Base-by-base conservation (phyloP, 2,329 filamentous ascomycete species). In the Fusarium transvaalense region DNA sequence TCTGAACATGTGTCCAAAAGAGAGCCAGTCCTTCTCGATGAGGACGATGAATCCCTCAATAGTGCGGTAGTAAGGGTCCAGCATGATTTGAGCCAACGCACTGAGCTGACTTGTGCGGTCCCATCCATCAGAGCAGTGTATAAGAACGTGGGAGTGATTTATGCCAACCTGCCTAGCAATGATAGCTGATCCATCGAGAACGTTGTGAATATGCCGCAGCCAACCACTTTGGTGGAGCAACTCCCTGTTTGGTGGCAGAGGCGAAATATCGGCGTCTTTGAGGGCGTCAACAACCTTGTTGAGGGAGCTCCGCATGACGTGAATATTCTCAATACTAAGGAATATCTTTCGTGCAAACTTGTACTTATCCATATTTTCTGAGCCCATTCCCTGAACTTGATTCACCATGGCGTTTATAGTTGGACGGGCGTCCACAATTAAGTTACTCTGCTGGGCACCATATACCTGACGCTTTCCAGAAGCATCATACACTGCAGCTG, bases 51-150 rank as follows among this genome's bases (percentile, higher is more conserved):
- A 99, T 1, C 96, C 96, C 71, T 97, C 92, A 50, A 99, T 83
- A 0, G 96, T 98, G 52, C 96, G 89, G 78, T 94, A 99, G 79
- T 97, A 97, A 1, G 96, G 96, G 76, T 99, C 96, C 10, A 99
- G 86, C 83, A 97, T 95, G 38, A 99, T 86, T 80, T 99, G 94
- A 57, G 94, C 91, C 58, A 99, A 82, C 6, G 94, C 94, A 74
- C 94, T 97, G 52, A 99, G 86, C 80, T 99, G 96, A 74, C 94
- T 95, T 10, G 96, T 99, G 51, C 96, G 91, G 80, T 99, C 96
- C 96, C 96, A 99, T 6, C 96, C 96, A 79, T 99, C 96, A 3
- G 96, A 98, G 80, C 96, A 99, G 79, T 99, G 96, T 48, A 99
- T 97, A 45, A 99, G 83, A 13, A 97, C 95, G 77, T 99, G 94